Evolutionary conservation across 345 rosid genomes (phyloP), one percentile per base, ranked within the genome.

Genomic region (Geranium brycei): DNA sequence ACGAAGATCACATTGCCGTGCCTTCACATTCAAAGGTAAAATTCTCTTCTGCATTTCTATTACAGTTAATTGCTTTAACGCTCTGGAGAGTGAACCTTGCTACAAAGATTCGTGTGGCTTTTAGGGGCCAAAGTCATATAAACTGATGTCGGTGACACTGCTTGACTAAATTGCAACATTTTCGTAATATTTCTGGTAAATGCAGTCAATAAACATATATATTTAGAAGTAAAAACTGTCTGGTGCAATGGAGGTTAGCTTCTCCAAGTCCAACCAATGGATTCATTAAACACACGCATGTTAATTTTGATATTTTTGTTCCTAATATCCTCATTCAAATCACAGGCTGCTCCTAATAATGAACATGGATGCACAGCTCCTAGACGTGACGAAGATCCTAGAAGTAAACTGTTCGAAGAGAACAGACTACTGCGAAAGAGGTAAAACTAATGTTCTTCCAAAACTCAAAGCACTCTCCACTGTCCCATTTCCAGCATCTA

Each of bases 11-110:
- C 18, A 16, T 17, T 0, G 38, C 59, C 14, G 59, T 19, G 3
- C 28, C 6, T 31, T 66, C 70, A 8, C 12, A 56, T 62, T 53
- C 66, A 32, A 67, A 32, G 73, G 86, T 79, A 35, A 19, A 13
- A 58, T 58, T 28, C 28, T 58, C 2, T 23, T 23, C 0, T 47
- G 53, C 53, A 47, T 47, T 47, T 47, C 13, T 13, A 47, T 8
- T 47, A 7, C 5, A 47, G 47, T 38, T 38, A 10, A 38, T 38
- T 53, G 57, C 57, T 13, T 13, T 16, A 3, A 53, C 3, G 8
- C 57, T 23, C 57, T 53, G 15, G 4, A 8, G 11, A 12, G 4
- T 3, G 1, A 3, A 13, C 11, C 57, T 53, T 53, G 16, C 57
- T n/a, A 13, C 57, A 23, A 23, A 23, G 28, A 23, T 23, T 23